Percentiles rank a stretch among this genome's conserved stretches.
phyloP scores from a whole-genome alignment of 2,329 filamentous ascomycete species.

The Aschersonia sp. region DNA sequence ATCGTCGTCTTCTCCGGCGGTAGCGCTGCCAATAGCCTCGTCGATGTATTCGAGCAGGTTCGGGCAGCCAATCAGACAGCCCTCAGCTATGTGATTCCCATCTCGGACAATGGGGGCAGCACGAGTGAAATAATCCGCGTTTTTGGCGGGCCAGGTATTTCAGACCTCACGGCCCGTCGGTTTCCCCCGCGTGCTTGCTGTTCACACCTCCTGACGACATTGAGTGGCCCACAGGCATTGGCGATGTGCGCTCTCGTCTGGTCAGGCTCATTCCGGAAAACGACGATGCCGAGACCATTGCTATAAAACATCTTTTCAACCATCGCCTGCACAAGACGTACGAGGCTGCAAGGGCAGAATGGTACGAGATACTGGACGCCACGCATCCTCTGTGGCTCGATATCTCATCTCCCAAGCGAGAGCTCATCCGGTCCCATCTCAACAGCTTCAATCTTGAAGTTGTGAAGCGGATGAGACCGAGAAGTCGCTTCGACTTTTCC shows the following conservation, averaged over 20 bases:
- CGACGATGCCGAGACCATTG: slow-evolving; percentile 48
- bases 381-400: slow-evolving; percentile 61
- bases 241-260: slow-evolving; percentile 42
- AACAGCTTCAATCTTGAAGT: slow-evolving; percentile 67
- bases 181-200: background rate
- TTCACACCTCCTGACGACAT: background rate
- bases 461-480: slow-evolving; percentile 58
- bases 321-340: slow-evolving; percentile 51
- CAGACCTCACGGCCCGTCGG: slow-evolving; percentile 8
- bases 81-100: slow-evolving; percentile 80
- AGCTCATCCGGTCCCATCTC: slow-evolving; percentile 63
- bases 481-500: slow-evolving; percentile 63
- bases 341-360: slow-evolving; percentile 58
- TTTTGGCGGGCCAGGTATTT: slow-evolving; percentile 75
- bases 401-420: slow-evolving; percentile 56
- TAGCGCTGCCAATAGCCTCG: slow-evolving; percentile 85
- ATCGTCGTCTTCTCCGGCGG: slow-evolving; percentile 85
- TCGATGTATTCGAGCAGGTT: slow-evolving; percentile 70
- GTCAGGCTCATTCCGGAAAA: slow-evolving; percentile 71
- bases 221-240: slow-evolving; percentile 33
- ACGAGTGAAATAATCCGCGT: slow-evolving; percentile 89
- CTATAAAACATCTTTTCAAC: slow-evolving; percentile 77
- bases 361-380: slow-evolving; percentile 79
- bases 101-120: slow-evolving; percentile 90
- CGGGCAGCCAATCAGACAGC: slow-evolving; percentile 49